phyloP scores from a whole-genome alignment of 768 basidiomycete genomes.

The Lactifluus echinatus region DNA sequence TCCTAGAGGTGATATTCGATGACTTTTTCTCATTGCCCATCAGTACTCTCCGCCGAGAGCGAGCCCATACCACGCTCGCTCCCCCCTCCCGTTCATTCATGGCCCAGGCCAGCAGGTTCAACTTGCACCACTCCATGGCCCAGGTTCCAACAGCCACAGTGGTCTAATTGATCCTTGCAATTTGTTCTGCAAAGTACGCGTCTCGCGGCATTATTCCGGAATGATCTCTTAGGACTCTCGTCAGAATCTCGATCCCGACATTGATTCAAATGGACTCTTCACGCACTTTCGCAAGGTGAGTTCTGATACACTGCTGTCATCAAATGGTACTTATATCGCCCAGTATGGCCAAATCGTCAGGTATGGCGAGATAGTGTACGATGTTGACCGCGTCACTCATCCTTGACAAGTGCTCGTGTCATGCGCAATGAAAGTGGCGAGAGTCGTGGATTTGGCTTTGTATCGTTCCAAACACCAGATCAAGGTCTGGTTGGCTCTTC shows the following conservation, averaged over 20 bases:
- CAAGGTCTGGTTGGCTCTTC: constrained; percentile 41
- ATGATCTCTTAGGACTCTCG: neutral
- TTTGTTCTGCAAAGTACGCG: constrained; percentile 72
- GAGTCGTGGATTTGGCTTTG: constrained; percentile 86
- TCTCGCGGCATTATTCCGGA: neutral
- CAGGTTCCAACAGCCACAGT: constrained; percentile 75
- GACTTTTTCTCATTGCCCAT: neutral
- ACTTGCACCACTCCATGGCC: constrained; percentile 61
- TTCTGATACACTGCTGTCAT: neutral
- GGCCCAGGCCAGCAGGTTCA: constrained; percentile 90
- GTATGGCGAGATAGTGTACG: constrained; percentile 29
- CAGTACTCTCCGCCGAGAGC: constrained; percentile 67
- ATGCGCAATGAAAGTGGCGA: constrained; percentile 82
- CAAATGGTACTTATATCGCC: neutral
- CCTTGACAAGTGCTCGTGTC: constrained; percentile 64
- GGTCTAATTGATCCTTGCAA: constrained; percentile 89
- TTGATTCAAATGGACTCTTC: constrained; percentile 80
- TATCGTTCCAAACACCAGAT: constrained; percentile 75
- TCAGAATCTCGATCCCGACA: constrained; percentile 77
- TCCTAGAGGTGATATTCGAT: neutral
- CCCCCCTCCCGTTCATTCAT: constrained; percentile 56
- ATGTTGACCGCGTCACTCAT: neutral
- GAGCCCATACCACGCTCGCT: constrained; percentile 32
- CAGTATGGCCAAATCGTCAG: constrained; percentile 88
- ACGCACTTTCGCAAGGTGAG: constrained; percentile 72